Percentiles rank a stretch among this genome's conserved stretches.
Conservation (phyloP, 2,329 filamentous ascomycete genomes). For the Colletotrichum sp. region DNA sequence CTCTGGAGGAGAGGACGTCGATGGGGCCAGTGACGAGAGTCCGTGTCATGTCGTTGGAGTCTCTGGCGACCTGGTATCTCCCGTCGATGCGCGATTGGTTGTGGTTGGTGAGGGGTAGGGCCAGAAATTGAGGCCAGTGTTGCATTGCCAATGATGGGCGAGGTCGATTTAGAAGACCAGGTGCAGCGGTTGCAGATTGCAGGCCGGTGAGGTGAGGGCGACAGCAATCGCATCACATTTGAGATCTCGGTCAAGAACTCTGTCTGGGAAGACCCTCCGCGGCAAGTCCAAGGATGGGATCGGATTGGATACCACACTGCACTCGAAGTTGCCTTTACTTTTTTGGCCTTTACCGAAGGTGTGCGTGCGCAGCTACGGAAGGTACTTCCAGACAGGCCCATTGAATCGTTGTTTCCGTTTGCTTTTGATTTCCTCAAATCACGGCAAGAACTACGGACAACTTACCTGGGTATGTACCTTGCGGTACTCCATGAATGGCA, state of each 20-base stretch:
- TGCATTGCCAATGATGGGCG: slow-evolving; percentile 9
- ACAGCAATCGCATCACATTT: background rate
- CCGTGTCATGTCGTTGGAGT: slow-evolving; percentile 13
- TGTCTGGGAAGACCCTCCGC: background rate
- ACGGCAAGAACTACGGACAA: background rate
- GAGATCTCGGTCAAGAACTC: background rate
- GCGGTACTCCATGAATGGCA: background rate
- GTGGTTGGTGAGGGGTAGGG: slow-evolving; percentile 10
- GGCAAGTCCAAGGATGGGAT: background rate
- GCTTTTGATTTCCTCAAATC: background rate
- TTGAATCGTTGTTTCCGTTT: background rate
- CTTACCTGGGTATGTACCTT: background rate
- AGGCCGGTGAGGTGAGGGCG: background rate
- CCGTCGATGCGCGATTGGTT: slow-evolving; percentile 5
- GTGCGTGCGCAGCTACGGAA: background rate
- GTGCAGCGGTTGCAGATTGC: background rate
- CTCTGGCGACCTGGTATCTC: slow-evolving; percentile 6
- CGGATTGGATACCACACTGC: background rate
- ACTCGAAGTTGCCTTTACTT: background rate
- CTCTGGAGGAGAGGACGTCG: background rate
- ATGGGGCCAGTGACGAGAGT: slow-evolving; percentile 5
- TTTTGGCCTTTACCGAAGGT: background rate
- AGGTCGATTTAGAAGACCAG: background rate
- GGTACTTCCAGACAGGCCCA: background rate
- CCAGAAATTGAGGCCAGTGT: slow-evolving; percentile 6